Evolutionary conservation across 2,329 filamentous ascomycete genomes (phyloP), one percentile per base, ranked within the genome.

Genomic region (Phialocephala subalpina): DNA sequence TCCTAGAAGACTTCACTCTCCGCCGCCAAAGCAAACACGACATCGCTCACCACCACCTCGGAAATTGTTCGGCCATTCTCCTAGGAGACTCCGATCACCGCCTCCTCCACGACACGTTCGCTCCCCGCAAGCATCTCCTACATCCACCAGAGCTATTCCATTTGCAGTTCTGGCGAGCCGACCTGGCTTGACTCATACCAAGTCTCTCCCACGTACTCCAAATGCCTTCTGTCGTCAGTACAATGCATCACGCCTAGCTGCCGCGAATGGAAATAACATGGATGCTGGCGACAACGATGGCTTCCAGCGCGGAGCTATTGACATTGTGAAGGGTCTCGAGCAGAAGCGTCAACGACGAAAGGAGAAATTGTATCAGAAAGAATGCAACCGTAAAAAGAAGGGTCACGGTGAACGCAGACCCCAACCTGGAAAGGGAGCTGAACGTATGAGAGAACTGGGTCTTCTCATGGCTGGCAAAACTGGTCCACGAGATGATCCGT

Each of bases 311-410:
- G 93, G 94, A n/a, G 94, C 96, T 40, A 97, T 99, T 72, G 96
- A 98, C 79, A 99, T 97, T 68, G 92, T 97, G 79, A 97, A 97
- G 78, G 96, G 96, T 9, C 86, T 99, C 1, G 96, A 99, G 82
- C 91, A 92, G 80, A 98, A 97, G 82, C 91, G 94, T 29, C 92
- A 96, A 81, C 90, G 96, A 70, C 92, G 96, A 73, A 94, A 92
- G 81, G 94, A 98, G 80, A 97, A 97, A 80, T 92, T 94, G 75
- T 91, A 92, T 77, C 91, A 94, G 74, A 96, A 97, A 78, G 91
- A 95, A 76, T 97, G 92, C 81, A 90, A 93, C 77, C 92, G 93
- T 74, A 90, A 90, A 64, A 89, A 90, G 70, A 86, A 93, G 75
- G 84, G 87, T 72, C 82, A 86, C 25, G 80, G 82, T 3, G 85